phyloP scores from a whole-genome alignment of 2,329 filamentous ascomycete genomes.

The Arthrobotrys sinensis region DNA sequence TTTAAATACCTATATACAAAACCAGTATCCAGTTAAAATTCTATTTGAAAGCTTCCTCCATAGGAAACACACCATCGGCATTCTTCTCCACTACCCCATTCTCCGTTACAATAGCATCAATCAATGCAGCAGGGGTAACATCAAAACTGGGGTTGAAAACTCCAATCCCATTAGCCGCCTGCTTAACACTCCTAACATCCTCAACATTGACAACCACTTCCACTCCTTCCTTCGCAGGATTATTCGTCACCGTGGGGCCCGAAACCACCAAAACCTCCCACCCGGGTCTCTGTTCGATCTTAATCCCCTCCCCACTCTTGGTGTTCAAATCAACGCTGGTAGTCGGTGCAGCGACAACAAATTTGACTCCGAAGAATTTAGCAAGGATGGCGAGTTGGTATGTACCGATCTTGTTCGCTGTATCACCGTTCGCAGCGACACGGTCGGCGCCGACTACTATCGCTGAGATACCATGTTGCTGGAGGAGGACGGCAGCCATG shows the following conservation, averaged over 20 bases:
- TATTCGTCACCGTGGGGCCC: conserved; percentile 60
- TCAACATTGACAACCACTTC: conserved; percentile 73
- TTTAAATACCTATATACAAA: conserved; percentile 19
- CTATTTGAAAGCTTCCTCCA: conserved; percentile 40
- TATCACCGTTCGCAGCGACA: conserved; percentile 96
- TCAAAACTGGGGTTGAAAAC: conserved; percentile 99
- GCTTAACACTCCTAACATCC: conserved; percentile 61
- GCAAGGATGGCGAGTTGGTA: conserved; percentile 94
- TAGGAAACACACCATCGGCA: conserved; percentile 46
- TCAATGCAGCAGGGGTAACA: conserved; percentile 88
- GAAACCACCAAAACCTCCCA: conserved; percentile 76
- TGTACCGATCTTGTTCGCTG: conserved; percentile 98
- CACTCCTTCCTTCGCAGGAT: conserved; percentile 71
- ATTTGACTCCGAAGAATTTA: conserved; percentile 88
- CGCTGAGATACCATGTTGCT: conserved; percentile 79
- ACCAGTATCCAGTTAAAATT: background rate
- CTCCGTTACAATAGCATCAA: conserved; percentile 96
- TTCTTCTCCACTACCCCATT: conserved; percentile 65
- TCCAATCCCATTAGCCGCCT: conserved; percentile 76
- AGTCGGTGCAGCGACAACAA: conserved; percentile 92
- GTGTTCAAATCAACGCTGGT: conserved; percentile 93
- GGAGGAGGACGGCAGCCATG: conserved; percentile 92
- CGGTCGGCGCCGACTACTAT: conserved; percentile 96
- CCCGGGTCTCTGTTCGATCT: conserved; percentile 87
- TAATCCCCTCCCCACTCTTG: conserved; percentile 81